These are phyloP conservation scores for Candida fluviatilis DNA, from an alignment of 805 yeast genomes.

Conservation along the genomic window DNA sequence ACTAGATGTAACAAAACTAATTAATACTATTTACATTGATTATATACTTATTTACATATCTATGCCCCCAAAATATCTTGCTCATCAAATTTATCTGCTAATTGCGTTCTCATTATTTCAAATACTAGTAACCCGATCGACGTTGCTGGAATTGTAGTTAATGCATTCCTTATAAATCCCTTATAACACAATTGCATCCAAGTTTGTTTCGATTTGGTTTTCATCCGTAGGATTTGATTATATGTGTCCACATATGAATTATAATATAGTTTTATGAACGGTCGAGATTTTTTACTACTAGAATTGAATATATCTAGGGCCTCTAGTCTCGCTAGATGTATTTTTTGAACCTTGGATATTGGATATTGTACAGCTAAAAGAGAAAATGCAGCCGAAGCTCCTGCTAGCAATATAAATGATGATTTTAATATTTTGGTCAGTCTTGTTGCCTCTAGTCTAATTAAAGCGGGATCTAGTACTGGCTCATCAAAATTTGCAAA, in stretches of 20 bases:
- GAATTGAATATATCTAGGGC: constrained; percentile 64
- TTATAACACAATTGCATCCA: constrained; percentile 70
- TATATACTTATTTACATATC: constrained; percentile 3
- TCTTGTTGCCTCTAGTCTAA: constrained; percentile 28
- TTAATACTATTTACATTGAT: background rate
- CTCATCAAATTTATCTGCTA: constrained; percentile 29
- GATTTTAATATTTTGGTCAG: constrained; percentile 56
- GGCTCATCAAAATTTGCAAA: constrained; percentile 13
- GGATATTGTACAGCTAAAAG: constrained; percentile 83
- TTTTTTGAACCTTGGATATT: constrained; percentile 68
- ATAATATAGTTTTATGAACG: constrained; percentile 53
- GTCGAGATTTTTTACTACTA: constrained; percentile 17
- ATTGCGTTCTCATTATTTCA: constrained; percentile 65
- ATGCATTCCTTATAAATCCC: constrained; percentile 70
- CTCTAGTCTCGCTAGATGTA: constrained; percentile 76
- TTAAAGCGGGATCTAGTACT: constrained; percentile 17
- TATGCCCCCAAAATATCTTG: constrained; percentile 10
- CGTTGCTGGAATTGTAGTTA: constrained; percentile 82
- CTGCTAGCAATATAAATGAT: constrained; percentile 72
- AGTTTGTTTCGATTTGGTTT: constrained; percentile 48
- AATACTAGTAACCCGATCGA: constrained; percentile 80
- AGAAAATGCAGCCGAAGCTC: constrained; percentile 79
- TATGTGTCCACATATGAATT: constrained; percentile 76
- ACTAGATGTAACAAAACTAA: constrained; percentile 1
- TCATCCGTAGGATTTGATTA: constrained; percentile 52